Base-by-base conservation (phyloP, 441 rosid genomes). In the Macaranga tanarius region DNA sequence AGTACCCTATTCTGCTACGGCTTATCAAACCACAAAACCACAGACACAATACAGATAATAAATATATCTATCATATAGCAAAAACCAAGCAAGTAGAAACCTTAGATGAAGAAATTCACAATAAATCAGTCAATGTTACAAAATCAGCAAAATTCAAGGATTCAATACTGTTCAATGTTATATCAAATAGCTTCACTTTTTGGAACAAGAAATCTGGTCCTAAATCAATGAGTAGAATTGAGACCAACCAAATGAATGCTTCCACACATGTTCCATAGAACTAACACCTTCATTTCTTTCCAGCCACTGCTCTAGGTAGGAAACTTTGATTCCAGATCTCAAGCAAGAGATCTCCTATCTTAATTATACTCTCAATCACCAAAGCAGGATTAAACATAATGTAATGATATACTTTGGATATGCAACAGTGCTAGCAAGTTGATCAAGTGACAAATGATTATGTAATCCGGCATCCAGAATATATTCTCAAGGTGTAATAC, bases 381-480 rank as follows among this genome's bases (percentile, higher is more conserved):
- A 59, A 34, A 12, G 51, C 12, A 25, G 20, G 31, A 26, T 67
- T 52, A 16, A 67, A 34, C 45, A 51, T 68, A 20, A 28, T 8
- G 13, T 23, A 9, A 44, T 38, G 67, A 22, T 23, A 31, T 54
- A 54, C 12, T 38, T 68, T 13, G 34, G 34, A 48, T 38, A 13
- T 47, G 8, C 34, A 62, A 51, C 22, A 8, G 50, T 22, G 25
- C 50, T 45, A 22, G 28, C 45, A 70, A 23, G 11, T 12, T 26
- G 62, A 52, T 67, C 59, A 58, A 50, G 55, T 12, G 56, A 60
- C 48, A 5, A 69, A 54, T 12, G 52, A 65, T 50, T 15, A 55
- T 15, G 40, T 47, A 48, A 56, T 22, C 57, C 10, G 48, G 51
- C 58, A 72, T 62, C 28, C 57, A 69, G 63, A 57, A 61, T 44